These are phyloP conservation scores for Stropharia rugosoannulata DNA, from an alignment of 768 basidiomycete species.

Conservation along the genomic window DNA sequence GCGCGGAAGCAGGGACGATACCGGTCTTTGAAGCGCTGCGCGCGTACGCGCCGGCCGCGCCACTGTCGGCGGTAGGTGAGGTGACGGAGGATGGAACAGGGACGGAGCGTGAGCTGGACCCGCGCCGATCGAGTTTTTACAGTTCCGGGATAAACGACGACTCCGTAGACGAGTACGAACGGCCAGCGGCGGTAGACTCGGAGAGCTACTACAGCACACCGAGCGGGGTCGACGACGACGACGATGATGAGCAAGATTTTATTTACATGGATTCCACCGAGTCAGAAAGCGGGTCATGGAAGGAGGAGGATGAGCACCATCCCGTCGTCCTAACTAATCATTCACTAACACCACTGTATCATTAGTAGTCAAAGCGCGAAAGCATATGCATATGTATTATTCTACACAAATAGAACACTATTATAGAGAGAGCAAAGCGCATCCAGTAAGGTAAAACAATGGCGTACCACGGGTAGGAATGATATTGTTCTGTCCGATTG, in stretches of 20 bases:
- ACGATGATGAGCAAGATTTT: neutral
- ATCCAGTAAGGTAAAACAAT: too few species aligned
- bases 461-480: too few species aligned
- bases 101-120: neutral
- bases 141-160: neutral
- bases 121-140: neutral
- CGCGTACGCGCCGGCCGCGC: neutral
- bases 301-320: neutral
- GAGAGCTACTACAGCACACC: constrained; percentile 9
- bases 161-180: neutral
- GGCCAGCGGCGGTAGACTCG: constrained; percentile 6
- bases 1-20: neutral
- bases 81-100: neutral
- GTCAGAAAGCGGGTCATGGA: constrained; percentile 2
- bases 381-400: neutral
- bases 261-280: constrained; percentile 10
- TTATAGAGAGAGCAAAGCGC: neutral
- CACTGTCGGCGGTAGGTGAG: constrained; percentile 6
- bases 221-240: constrained; percentile 1
- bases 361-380: neutral
- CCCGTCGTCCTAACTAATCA: constrained; percentile 7
- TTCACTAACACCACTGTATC: neutral
- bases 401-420: neutral
- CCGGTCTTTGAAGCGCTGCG: neutral
- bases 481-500: too few species aligned